Evolutionary conservation across 106 monocot genomes (phyloP).

Genomic region (Dendrobium chrysotoxum): DNA sequence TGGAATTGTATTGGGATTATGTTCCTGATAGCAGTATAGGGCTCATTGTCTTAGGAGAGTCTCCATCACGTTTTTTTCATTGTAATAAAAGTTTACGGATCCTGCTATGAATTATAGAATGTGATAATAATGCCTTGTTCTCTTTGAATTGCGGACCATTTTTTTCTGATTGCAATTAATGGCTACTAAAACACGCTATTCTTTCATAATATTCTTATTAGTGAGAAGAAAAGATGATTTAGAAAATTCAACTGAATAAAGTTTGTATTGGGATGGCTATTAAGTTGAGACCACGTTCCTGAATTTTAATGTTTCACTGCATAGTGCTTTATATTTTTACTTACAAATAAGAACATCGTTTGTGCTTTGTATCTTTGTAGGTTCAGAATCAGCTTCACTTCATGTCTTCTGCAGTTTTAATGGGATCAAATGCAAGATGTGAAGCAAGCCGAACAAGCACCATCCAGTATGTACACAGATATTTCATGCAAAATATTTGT

Average conservation of each 20-base stretch:
- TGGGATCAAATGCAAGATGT: constrained; percentile 21
- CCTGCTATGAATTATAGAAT: background rate
- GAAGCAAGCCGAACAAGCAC: constrained; percentile 23
- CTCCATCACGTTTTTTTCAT: no score
- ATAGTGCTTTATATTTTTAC: background rate
- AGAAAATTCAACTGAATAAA: background rate
- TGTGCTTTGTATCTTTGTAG: constrained; percentile 24
- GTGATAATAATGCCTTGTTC: background rate
- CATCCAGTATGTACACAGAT: constrained; percentile 14
- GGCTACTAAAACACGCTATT: background rate
- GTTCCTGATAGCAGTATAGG: no score
- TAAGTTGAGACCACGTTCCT: background rate
- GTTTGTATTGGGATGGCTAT: background rate
- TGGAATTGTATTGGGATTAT: no score
- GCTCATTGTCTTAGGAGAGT: no score
- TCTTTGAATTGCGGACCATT: background rate
- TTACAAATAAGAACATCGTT: background rate
- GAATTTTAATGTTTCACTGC: background rate
- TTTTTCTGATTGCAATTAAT: background rate
- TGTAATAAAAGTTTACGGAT: no score
- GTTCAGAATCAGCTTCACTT: constrained; percentile 23
- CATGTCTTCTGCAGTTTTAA: constrained; percentile 3
- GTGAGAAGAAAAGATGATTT: background rate
- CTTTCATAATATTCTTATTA: background rate
- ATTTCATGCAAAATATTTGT: background rate